Percentiles rank a stretch among this genome's conserved stretches.
Conservation (phyloP, 1,284 basidiomycete genomes). For the Sparassis latifolia region DNA sequence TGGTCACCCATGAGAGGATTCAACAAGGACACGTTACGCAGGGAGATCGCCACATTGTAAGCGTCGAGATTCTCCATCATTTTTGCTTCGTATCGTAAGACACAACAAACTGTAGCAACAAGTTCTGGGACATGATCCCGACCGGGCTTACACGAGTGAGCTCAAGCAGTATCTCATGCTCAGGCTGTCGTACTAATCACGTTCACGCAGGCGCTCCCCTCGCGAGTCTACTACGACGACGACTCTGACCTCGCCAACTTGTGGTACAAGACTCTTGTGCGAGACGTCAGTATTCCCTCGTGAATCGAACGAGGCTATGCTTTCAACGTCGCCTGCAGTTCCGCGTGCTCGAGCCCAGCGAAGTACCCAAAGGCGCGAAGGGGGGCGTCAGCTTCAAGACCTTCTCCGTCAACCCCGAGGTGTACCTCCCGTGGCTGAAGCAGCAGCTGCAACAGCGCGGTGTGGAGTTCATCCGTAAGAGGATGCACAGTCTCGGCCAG, state of each 20-base stretch:
- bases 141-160: conserved; percentile 39
- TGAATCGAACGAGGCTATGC: neutral
- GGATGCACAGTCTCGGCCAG: conserved; percentile 33
- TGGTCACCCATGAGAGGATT: conserved; percentile 51
- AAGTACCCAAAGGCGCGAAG: conserved; percentile 28
- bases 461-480: conserved; percentile 24
- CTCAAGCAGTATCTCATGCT: conserved; percentile 4
- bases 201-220: conserved; percentile 34
- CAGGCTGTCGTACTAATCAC: neutral
- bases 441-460: conserved; percentile 29
- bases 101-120: conserved; percentile 28
- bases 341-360: conserved; percentile 27
- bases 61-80: conserved; percentile 10
- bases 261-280: conserved; percentile 49
- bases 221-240: conserved; percentile 31
- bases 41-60: conserved; percentile 42
- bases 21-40: conserved; percentile 29
- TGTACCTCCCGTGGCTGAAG: conserved; percentile 44
- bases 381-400: conserved; percentile 39
- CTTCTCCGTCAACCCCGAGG: conserved; percentile 39
- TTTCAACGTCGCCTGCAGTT: conserved; percentile 27
- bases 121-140: conserved; percentile 43
- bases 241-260: conserved; percentile 25
- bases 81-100: neutral
- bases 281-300: conserved; percentile 30